Evolutionary conservation across 148 eudicot species (phyloP), one percentile per base, ranked within the genome.

Genomic region (Vaccinium myrtillus): DNA sequence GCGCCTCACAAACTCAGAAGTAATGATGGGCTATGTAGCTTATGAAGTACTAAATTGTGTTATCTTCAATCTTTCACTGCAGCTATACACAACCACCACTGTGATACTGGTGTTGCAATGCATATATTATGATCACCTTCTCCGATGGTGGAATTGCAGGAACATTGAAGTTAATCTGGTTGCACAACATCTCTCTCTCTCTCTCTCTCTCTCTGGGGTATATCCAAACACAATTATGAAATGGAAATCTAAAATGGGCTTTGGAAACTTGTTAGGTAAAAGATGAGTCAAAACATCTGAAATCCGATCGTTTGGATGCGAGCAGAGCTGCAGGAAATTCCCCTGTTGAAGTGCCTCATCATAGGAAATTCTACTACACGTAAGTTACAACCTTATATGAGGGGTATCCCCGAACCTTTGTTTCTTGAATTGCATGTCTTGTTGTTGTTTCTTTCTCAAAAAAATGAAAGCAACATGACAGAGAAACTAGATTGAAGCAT

Each of bases 31-130:
- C 43, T 39, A 4, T 16, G 36, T 36, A 36, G 39, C 4, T 36
- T 36, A 36, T 32, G 39, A 36, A 36, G 39, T 36, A 36, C 39
- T 36, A 36, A 36, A 36, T 36, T 36, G 39, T 36, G 8, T 18
- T 30, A 16, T 8, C 25, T 79, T 16, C 9, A 43, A 78, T 78
- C 10, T 32, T 78, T 79, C 16, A 9, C 19, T 81, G 75, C 91
- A 93, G 96, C 89, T 93, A 12, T 93, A 93, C 88, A 91, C 94
- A 6, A 65, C 75, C 13, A 91, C 91, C 54, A 93, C 96, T 23
- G 78, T 92, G 79, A 85, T 92, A 83, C 82, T 93, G 84, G 92
- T 87, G 58, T 80, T 93, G 87, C 94, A 93, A 78, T 88, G 93
- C 87, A n/a, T 93, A 82, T 93, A 93, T 87, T 93, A 93, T 77